These are phyloP conservation scores for Pichia sp. DNA, from an alignment of 1,139 yeast species.

Conservation along the genomic window DNA sequence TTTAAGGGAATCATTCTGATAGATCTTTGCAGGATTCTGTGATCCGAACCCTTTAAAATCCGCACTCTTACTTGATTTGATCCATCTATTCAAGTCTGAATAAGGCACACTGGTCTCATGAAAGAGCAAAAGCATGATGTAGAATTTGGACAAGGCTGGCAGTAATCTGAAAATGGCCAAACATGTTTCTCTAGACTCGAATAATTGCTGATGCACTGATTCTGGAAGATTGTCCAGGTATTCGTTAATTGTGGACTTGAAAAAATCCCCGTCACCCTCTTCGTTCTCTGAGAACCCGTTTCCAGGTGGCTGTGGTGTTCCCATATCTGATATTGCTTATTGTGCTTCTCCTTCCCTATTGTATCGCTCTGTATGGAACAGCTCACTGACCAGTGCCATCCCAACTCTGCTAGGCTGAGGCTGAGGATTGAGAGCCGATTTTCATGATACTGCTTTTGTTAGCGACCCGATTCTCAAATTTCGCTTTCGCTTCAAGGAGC, in stretches of 20 bases:
- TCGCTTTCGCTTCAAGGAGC: no score
- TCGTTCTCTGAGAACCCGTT: slow-evolving; percentile 1
- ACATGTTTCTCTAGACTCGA: slow-evolving; percentile 86
- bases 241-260: slow-evolving; percentile 77
- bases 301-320: slow-evolving; percentile 6
- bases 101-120: slow-evolving; percentile 66
- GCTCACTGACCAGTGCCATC: no score
- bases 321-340: neutral
- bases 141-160: slow-evolving; percentile 85
- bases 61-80: slow-evolving; percentile 25
- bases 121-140: slow-evolving; percentile 81
- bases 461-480: no score
- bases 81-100: slow-evolving; percentile 69
- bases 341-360: neutral
- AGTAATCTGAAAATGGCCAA: slow-evolving; percentile 81
- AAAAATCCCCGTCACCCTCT: slow-evolving; percentile 21
- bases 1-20: slow-evolving; percentile 72
- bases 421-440: no score
- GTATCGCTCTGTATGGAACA: no score
- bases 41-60: slow-evolving; percentile 31
- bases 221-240: slow-evolving; percentile 87
- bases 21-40: slow-evolving; percentile 31
- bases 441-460: no score
- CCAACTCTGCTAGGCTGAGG: no score
- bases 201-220: slow-evolving; percentile 70